phyloP scores from a whole-genome alignment of 257 asterid genomes.

The Fraxinus americana region DNA sequence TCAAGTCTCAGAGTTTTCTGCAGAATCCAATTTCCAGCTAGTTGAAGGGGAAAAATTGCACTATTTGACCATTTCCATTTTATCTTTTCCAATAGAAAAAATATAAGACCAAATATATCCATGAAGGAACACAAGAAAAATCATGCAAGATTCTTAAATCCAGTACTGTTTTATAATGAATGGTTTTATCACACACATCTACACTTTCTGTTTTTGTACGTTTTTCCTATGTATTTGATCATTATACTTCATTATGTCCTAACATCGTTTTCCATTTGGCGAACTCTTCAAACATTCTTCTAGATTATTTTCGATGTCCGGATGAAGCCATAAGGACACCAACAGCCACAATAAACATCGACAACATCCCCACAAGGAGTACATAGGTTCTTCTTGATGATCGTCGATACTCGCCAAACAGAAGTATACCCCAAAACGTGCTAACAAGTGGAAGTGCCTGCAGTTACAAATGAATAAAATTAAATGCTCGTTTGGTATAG shows the following conservation, averaged over 20 bases:
- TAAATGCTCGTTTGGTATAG: too few species aligned
- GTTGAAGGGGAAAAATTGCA: too few species aligned
- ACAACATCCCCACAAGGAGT: constrained; percentile 65
- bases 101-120: too few species aligned
- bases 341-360: constrained; percentile 80
- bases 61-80: too few species aligned
- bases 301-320: constrained; percentile 63
- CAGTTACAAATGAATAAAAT: constrained; percentile 9
- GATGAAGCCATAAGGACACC: constrained; percentile 88
- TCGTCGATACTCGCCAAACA: constrained; percentile 82
- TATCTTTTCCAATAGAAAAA: too few species aligned
- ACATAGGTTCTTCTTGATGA: constrained; percentile 74
- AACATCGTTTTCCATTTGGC: neutral
- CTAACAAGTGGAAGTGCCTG: constrained; percentile 97
- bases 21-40: too few species aligned
- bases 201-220: too few species aligned
- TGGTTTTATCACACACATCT: too few species aligned
- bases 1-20: too few species aligned
- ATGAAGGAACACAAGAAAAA: too few species aligned
- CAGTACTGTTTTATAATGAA: too few species aligned
- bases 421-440: constrained; percentile 83
- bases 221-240: neutral
- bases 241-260: neutral
- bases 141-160: too few species aligned
- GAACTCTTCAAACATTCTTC: neutral